Base-by-base conservation (phyloP, 2,329 filamentous ascomycete species). In the Pochonia chlamydosporia region DNA sequence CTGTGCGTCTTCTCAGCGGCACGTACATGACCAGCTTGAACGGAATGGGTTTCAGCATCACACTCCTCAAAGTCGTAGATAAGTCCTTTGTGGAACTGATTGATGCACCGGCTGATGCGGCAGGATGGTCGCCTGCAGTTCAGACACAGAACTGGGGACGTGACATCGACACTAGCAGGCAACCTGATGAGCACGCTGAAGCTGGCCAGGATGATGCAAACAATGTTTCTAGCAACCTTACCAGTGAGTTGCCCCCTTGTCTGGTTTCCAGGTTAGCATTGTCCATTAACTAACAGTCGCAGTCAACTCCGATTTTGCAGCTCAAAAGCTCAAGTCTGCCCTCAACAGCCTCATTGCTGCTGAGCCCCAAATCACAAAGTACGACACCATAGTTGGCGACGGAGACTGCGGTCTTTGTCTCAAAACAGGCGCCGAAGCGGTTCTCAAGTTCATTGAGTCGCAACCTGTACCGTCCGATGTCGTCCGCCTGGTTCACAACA, bases 11-110 rank as follows among this genome's bases (percentile, higher is more conserved):
- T 10, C 47, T 53, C 3, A 50, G 48, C 24, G 56, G 50, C 10
- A 86, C 83, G 1, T 88, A 82, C 66, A 82, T 88, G 74, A 87
- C 84, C 18, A 86, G 82, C 52, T 64, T 89, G 52, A 87, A 89
- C 55, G 84, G 82, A 1, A 70, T 85, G 8, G 85, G 85, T 5
- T 88, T 89, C 67, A 86, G 81, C 52, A 78, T 87, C 49, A 84
- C 82, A 2, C 59, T 53, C 21, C 42, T 51, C n/a, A 52, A 54
- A 30, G 43, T 54, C 9, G 40, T 41, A 2, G 51, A 52, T 21
- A 83, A 79, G 60, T 68, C 85, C 9, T 75, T 87, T 65, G 64
- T 88, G 8, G 76, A 85, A 49, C 70, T 87, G 35, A 68, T 89
- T 9, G 85, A 88, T 62, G 81, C 80, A 4, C 81, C 83, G 2